Evolutionary conservation across 2,329 filamentous ascomycete genomes (phyloP).

Genomic region (Aureobasidium uvarum): DNA sequence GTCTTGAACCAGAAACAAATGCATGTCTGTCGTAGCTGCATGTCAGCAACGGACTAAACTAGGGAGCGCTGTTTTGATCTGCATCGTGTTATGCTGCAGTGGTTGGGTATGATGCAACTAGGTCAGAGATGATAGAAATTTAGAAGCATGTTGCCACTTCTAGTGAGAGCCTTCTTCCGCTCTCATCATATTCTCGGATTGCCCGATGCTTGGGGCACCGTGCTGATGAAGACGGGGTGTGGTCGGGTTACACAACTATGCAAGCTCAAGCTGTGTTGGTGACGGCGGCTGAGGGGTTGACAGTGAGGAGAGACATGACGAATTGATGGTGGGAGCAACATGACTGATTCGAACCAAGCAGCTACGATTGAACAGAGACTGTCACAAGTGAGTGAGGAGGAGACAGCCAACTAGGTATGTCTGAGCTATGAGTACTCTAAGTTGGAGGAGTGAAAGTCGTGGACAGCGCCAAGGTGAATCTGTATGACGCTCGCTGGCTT

Average conservation of each 20-base stretch:
- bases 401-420: neutral
- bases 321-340: neutral
- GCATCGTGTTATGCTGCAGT: neutral
- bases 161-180: neutral
- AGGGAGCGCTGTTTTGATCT: neutral
- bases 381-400: neutral
- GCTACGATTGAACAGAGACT: too few species aligned
- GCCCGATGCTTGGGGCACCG: neutral
- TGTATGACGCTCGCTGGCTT: slow-evolving; percentile 14
- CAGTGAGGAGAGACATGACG: neutral
- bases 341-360: neutral
- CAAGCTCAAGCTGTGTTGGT: neutral
- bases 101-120: neutral
- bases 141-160: neutral
- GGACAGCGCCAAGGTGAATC: slow-evolving; percentile 5
- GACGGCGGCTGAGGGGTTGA: neutral
- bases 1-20: neutral
- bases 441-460: neutral
- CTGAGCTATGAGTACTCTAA: neutral
- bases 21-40: neutral
- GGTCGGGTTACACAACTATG: neutral
- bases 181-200: neutral
- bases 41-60: neutral
- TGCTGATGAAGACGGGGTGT: neutral
- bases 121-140: neutral